Evolutionary conservation across 1,139 yeast genomes (phyloP).

Genomic region (Scheffersomyces titani): DNA sequence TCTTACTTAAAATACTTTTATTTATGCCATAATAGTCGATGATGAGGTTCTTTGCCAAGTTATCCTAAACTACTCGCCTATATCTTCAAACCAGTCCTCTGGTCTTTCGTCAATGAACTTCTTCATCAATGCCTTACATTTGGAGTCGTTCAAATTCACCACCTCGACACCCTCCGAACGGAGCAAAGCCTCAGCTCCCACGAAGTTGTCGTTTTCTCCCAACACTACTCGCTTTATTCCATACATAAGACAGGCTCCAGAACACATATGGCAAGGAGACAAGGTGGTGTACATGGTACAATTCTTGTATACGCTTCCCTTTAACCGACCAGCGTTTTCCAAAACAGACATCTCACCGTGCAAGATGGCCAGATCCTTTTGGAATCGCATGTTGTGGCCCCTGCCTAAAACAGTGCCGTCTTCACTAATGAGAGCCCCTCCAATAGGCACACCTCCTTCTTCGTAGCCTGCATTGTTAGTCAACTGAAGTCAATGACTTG

Average conservation of each 20-base stretch:
- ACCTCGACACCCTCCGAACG: conserved; percentile 70
- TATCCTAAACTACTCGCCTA: conserved; percentile 54
- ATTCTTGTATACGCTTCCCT: conserved; percentile 64
- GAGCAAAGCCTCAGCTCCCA: conserved; percentile 78
- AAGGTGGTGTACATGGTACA: conserved; percentile 87
- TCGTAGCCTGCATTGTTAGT: conserved; percentile 43
- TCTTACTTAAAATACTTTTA: background rate
- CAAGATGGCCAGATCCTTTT: conserved; percentile 73
- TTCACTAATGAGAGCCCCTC: conserved; percentile 71
- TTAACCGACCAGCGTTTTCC: conserved; percentile 86
- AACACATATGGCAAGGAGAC: conserved; percentile 93
- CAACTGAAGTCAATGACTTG: background rate
- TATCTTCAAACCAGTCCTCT: conserved; percentile 85
- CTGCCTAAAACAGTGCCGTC: conserved; percentile 81
- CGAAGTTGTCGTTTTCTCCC: conserved; percentile 82
- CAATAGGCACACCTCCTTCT: conserved; percentile 92
- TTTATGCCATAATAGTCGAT: background rate
- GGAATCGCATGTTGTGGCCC: conserved; percentile 89
- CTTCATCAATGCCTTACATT: conserved; percentile 74
- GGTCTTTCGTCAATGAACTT: conserved; percentile 79
- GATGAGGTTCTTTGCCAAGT: background rate
- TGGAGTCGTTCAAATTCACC: conserved; percentile 61
- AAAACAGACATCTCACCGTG: conserved; percentile 91
- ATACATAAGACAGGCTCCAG: conserved; percentile 88
- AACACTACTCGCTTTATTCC: conserved; percentile 83